phyloP scores from a whole-genome alignment of 495 filamentous ascomycete genomes.

The Aspergillus sparsus region DNA sequence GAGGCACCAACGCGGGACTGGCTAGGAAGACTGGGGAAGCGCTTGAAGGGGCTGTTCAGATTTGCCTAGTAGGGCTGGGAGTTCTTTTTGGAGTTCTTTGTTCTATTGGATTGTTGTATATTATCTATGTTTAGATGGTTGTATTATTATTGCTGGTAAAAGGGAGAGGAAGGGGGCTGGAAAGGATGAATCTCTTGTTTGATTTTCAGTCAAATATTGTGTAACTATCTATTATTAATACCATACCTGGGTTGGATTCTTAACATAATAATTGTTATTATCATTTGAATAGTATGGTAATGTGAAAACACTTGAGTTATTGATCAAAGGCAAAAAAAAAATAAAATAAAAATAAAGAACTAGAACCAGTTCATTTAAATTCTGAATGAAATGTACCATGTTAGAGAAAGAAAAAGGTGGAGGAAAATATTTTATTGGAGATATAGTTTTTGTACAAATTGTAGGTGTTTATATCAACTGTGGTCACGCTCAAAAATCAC shows the following conservation, averaged over 20 bases:
- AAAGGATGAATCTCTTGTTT: neutral
- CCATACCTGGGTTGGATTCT: too few relatives aligned
- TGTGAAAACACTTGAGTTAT: too few relatives aligned
- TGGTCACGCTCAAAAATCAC: slow-evolving; percentile 11
- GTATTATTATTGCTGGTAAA: neutral
- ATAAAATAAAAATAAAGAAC: too few relatives aligned
- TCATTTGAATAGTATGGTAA: too few relatives aligned
- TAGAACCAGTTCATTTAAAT: neutral
- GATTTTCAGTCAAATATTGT: neutral
- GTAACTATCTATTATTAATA: neutral
- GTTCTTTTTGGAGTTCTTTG: neutral
- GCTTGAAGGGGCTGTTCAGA: slow-evolving; percentile 64
- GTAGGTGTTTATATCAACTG: neutral
- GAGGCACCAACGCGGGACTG: slow-evolving; percentile 67
- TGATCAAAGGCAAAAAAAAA: too few relatives aligned
- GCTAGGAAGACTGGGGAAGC: slow-evolving; percentile 55
- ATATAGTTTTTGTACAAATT: neutral
- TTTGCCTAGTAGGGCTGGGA: slow-evolving; percentile 44
- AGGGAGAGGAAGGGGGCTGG: neutral
- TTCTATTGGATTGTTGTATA: slow-evolving; percentile 13
- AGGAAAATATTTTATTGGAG: neutral
- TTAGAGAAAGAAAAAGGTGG: neutral
- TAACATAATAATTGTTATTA: too few relatives aligned
- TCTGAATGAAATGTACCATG: neutral
- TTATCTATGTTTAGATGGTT: slow-evolving; percentile 9